Conservation (phyloP, 345 rosid species). For the Mallotus nudiflorus region DNA sequence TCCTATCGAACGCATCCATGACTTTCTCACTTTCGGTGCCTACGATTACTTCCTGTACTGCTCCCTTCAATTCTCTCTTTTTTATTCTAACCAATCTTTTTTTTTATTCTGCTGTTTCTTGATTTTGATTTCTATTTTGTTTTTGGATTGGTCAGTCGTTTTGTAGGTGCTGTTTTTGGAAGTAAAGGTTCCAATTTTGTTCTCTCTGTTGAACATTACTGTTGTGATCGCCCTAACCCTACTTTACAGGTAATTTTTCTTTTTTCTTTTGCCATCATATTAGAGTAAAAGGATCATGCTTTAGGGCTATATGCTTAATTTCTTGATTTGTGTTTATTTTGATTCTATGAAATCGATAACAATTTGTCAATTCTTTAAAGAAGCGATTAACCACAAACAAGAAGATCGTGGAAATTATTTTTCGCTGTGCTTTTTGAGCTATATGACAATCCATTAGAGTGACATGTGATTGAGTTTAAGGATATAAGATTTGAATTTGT, state of each 20-base stretch:
- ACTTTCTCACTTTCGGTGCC: slow-evolving; percentile 85
- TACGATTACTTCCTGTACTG: slow-evolving; percentile 73
- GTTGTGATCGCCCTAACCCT: slow-evolving; percentile 91
- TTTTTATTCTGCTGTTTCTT: neutral
- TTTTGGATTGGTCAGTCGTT: slow-evolving; percentile 42
- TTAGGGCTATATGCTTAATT: neutral
- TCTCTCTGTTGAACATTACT: slow-evolving; percentile 58
- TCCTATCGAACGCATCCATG: slow-evolving; percentile 65
- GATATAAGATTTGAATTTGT: neutral
- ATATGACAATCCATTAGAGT: neutral
- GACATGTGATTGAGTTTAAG: neutral
- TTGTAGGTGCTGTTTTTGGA: slow-evolving; percentile 61
- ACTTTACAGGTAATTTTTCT: slow-evolving; percentile 53
- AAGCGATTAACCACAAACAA: no score
- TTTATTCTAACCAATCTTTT: neutral
- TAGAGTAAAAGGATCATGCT: no score
- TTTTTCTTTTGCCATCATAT: neutral
- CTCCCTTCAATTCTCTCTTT: slow-evolving; percentile 2
- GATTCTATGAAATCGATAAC: neutral
- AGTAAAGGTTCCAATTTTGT: slow-evolving; percentile 51
- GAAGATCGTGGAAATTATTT: no score
- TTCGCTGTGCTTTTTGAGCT: neutral
- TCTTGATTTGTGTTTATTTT: neutral
- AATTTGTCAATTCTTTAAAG: neutral
- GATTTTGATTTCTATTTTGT: neutral